Percentiles rank a stretch among this genome's conserved stretches.
Evolutionary conservation across 768 basidiomycete species (phyloP).

Genomic region (Nevesoporus exiguus): DNA sequence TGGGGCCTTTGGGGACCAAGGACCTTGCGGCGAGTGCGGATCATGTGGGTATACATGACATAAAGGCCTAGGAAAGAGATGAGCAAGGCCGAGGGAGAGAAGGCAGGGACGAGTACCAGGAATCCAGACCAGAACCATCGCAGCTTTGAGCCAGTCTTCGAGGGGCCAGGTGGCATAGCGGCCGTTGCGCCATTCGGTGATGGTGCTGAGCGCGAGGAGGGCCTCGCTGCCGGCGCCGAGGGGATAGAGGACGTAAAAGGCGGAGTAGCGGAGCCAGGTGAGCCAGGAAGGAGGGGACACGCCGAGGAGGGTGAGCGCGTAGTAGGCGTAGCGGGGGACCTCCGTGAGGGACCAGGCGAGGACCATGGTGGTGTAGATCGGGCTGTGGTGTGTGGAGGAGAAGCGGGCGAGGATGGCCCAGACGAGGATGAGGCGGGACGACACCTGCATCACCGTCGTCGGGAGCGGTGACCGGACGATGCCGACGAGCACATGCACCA

Average conservation of each 20-base stretch:
- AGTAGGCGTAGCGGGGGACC: constrained; percentile 88
- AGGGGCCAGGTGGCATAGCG: constrained; percentile 47
- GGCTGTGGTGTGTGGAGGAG: constrained; percentile 55
- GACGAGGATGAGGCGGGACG: constrained; percentile 75
- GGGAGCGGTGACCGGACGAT: constrained; percentile 74
- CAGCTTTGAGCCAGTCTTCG: constrained; percentile 54
- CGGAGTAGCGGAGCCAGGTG: constrained; percentile 80
- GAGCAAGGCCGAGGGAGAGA: neutral
- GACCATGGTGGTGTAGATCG: constrained; percentile 88
- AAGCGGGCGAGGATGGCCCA: constrained; percentile 64
- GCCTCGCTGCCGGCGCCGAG: constrained; percentile 91
- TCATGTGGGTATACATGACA: constrained; percentile 59
- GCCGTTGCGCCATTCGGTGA: constrained; percentile 49
- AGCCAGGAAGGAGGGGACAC: constrained; percentile 52
- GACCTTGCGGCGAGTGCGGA: constrained; percentile 52
- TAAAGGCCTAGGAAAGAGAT: constrained; percentile 39
- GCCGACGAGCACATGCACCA: constrained; percentile 74
- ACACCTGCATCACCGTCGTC: constrained; percentile 78
- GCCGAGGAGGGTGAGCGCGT: constrained; percentile 64
- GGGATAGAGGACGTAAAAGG: constrained; percentile 93
- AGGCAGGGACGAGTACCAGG: constrained; percentile 54
- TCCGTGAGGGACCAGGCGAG: constrained; percentile 92
- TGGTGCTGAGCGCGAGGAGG: constrained; percentile 71
- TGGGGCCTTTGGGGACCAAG: constrained; percentile 37
- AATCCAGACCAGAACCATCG: constrained; percentile 81